Percentiles rank a stretch among this genome's conserved stretches.
These are phyloP conservation scores for Fusarium tupiense DNA, from an alignment of 2,329 filamentous ascomycete genomes.

Conservation along the genomic window DNA sequence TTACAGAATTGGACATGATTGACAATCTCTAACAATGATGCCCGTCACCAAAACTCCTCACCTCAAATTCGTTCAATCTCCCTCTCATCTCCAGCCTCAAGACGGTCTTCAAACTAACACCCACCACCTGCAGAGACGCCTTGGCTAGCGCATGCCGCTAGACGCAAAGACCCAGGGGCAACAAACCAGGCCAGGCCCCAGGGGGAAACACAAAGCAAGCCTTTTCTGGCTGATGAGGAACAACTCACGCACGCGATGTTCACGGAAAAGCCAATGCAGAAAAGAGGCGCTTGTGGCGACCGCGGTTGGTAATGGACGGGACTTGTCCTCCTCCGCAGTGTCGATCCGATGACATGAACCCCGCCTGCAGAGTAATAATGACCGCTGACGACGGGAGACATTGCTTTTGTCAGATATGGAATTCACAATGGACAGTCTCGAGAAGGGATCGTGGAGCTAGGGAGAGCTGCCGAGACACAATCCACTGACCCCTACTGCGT, in stretches of 20 bases:
- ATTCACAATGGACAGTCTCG: not conserved
- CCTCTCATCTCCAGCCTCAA: constrained; percentile 12
- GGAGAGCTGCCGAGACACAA: constrained; percentile 16
- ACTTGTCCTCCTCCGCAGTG: constrained; percentile 13
- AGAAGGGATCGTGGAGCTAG: not conserved
- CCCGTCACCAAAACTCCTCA: constrained; percentile 12
- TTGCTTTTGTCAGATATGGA: constrained; percentile 5
- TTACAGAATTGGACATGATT: not conserved
- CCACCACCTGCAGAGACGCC: constrained; percentile 31
- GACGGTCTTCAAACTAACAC: constrained; percentile 29
- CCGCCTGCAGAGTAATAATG: constrained; percentile 7
- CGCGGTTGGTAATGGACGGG: constrained; percentile 20
- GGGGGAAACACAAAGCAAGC: not conserved
- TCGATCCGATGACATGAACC: constrained; percentile 35
- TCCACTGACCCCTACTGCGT: not conserved
- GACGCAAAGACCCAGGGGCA: constrained; percentile 26
- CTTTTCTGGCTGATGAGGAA: constrained; percentile 6
- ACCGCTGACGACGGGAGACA: constrained; percentile 4
- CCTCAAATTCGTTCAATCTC: constrained; percentile 26
- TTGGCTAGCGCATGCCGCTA: constrained; percentile 27
- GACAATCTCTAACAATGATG: constrained; percentile 3
- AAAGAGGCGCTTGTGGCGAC: constrained; percentile 41
- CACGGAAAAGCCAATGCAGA: constrained; percentile 11
- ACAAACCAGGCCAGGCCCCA: not conserved
- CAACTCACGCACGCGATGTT: constrained; percentile 3